Base-by-base conservation (phyloP, 768 basidiomycete genomes). In the Lactifluus rugatus region DNA sequence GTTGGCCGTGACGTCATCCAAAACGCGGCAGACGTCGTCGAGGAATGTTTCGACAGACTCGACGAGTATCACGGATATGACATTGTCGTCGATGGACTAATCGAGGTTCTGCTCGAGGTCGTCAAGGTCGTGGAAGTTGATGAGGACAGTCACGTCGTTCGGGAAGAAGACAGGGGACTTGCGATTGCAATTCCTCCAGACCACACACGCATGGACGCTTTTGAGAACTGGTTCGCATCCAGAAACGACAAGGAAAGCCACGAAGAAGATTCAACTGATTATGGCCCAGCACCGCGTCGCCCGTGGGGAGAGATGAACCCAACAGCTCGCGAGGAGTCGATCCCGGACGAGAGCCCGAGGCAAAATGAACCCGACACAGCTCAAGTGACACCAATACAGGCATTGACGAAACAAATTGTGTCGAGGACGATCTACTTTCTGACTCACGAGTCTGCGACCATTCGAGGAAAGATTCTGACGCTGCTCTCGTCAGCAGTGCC, bases 51-150 rank as follows among this genome's bases (percentile, higher is more conserved):
- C 64, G 95, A 97, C 70, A 83, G 93, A 28, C 75, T 98, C 19
- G 96, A 98, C 66, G 93, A 96, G 62, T 98, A 82, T 68, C 95
- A 98, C 69, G 95, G 93, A 14, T 97, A 99, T 71, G 82, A 84
- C 21, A 68, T 84, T 26, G 72, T 98, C 21, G 89, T 94, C 2
- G 89, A 93, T 61, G 89, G 91, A 0, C 76, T 99, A 3, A 75
- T 97, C 25, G 89, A 89, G 47, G 94, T 96, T 8, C 71, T 99
- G 46, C 80, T 79, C 42, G 89, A 95, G 61, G 85, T 99, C 11
- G 79, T 96, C 54, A 82, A 82, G 52, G 87, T 85, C 34, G 82
- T 96, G 64, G 81, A 83, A 61, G 67, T 71, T 0, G 83, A 86
- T 54, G 76, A 76, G 42, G 72, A 69, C 25, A 66, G 67, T n/a